A percentile compares a stretch with the other conserved stretches of the same genome.
phyloP scores from a whole-genome alignment of 805 yeast genomes.

The Suhomyces sp. region DNA sequence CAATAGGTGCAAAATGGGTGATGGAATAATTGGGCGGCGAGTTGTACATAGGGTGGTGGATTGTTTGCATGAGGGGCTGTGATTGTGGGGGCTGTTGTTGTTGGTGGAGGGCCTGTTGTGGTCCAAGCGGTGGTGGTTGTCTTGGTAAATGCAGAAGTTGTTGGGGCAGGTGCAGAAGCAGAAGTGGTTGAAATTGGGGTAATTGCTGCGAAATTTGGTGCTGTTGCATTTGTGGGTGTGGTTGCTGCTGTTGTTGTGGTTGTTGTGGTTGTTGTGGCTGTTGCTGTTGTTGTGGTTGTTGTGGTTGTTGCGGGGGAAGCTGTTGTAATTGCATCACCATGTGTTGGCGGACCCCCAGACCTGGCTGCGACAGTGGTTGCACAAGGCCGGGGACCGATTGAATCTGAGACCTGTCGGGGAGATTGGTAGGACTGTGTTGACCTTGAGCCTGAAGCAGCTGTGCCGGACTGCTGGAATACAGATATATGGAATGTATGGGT shows the following conservation, averaged over 20 bases:
- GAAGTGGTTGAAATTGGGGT: slow-evolving; percentile 6
- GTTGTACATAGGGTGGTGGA: slow-evolving; percentile 4
- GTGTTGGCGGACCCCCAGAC: slow-evolving; percentile 7
- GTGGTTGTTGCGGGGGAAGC: slow-evolving; percentile 8
- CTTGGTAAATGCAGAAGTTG: slow-evolving; percentile 3
- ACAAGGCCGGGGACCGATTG: slow-evolving; percentile 9
- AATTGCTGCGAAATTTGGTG: slow-evolving; percentile 1
- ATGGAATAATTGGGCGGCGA: slow-evolving; percentile 6
- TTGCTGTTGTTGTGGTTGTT: slow-evolving; percentile 6
- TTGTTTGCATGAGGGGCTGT: slow-evolving; percentile 10
- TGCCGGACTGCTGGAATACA: slow-evolving; percentile 1
- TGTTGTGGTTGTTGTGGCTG: slow-evolving; percentile 8
- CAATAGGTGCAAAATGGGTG: slow-evolving; percentile 3
- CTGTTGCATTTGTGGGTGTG: slow-evolving; percentile 5
- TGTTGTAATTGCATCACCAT: slow-evolving; percentile 2
- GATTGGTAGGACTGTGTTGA: slow-evolving; percentile 2
- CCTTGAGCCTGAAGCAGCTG: slow-evolving; percentile 1
- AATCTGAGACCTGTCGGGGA: slow-evolving; percentile 10
- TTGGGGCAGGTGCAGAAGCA: slow-evolving; percentile 7
- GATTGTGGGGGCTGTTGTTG: slow-evolving; percentile 7
- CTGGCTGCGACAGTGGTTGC: slow-evolving; percentile 3
- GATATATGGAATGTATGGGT: slow-evolving; percentile 10
- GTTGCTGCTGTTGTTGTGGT: slow-evolving; percentile 4
- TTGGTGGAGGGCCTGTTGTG: slow-evolving; percentile 4
- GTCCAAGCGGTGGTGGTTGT: slow-evolving; percentile 3